Conservation (phyloP, 192 early-diverging fungal genomes). For the Rhizophagus sp. region DNA sequence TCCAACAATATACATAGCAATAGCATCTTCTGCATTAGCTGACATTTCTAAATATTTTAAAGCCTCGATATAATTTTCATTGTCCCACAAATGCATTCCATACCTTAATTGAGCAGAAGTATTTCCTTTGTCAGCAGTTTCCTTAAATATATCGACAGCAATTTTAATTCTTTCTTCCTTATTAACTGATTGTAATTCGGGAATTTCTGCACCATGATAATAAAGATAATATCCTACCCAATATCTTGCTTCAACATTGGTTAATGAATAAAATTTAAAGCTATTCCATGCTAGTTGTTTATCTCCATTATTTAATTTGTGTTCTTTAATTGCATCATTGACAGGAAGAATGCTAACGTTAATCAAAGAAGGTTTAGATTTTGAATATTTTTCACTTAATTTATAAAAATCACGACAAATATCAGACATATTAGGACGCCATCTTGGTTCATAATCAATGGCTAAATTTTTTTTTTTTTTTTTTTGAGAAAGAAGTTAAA, state of each 20-base stretch:
- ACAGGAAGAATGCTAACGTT: neutral
- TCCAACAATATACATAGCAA: constrained; percentile 26
- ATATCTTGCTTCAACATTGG: constrained; percentile 2
- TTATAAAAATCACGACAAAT: neutral
- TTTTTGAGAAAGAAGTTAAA: too few relatives aligned
- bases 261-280: neutral
- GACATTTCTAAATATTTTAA: constrained; percentile 17
- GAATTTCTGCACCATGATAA: neutral
- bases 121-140: constrained; percentile 15
- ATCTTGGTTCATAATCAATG: neutral
- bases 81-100: constrained; percentile 13
- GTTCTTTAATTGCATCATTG: neutral
- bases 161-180: neutral
- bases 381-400: neutral
- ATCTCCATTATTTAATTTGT: constrained; percentile 3
- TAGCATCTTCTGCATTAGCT: neutral
- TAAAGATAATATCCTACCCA: constrained; percentile 15
- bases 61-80: neutral
- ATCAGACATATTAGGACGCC: neutral
- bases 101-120: constrained; percentile 18
- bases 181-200: neutral
- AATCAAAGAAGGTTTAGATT: neutral
- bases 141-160: constrained; percentile 5
- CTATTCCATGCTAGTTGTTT: neutral
- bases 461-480: too few relatives aligned